Evolutionary conservation across 805 yeast species (phyloP).

Genomic region (Schizosaccharomyces japonicus): DNA sequence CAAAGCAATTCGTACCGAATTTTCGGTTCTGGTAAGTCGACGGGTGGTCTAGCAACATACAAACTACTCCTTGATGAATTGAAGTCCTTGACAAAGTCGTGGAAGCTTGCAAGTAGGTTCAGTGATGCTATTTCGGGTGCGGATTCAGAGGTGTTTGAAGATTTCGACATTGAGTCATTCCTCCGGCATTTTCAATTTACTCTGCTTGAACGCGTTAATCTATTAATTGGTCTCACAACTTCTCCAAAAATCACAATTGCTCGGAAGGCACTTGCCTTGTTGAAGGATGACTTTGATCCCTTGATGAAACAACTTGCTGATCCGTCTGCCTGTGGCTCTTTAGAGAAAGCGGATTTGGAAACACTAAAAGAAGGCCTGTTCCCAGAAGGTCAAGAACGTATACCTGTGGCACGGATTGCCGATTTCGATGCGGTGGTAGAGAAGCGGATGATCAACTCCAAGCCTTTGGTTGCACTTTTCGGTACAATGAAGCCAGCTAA

Average conservation of each 20-base stretch:
- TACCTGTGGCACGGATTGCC: slow-evolving; percentile 5
- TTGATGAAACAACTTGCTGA: background rate
- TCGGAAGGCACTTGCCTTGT: background rate
- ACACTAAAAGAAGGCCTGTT: slow-evolving; percentile 1
- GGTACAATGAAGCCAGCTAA: background rate
- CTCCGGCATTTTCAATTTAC: slow-evolving; percentile 13
- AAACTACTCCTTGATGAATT: slow-evolving; percentile 10
- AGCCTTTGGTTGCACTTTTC: background rate
- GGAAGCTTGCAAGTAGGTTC: slow-evolving; percentile 8
- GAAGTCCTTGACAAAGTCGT: background rate
- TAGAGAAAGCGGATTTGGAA: background rate
- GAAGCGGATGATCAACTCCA: background rate
- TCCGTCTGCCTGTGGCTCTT: background rate
- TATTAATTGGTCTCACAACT: background rate
- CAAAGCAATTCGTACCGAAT: slow-evolving; percentile 11
- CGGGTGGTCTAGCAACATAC: slow-evolving; percentile 13
- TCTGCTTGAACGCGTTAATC: background rate
- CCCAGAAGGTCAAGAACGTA: slow-evolving; percentile 8
- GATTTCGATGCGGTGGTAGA: slow-evolving; percentile 5
- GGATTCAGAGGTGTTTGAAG: slow-evolving; percentile 15
- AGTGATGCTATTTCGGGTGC: slow-evolving; percentile 7
- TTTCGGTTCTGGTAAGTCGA: slow-evolving; percentile 11
- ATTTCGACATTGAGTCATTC: slow-evolving; percentile 16
- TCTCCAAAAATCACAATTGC: background rate
- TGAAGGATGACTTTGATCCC: background rate